Evolutionary conservation across 805 yeast genomes (phyloP), one percentile per base, ranked within the genome.

Genomic region (Candida krabiensis): DNA sequence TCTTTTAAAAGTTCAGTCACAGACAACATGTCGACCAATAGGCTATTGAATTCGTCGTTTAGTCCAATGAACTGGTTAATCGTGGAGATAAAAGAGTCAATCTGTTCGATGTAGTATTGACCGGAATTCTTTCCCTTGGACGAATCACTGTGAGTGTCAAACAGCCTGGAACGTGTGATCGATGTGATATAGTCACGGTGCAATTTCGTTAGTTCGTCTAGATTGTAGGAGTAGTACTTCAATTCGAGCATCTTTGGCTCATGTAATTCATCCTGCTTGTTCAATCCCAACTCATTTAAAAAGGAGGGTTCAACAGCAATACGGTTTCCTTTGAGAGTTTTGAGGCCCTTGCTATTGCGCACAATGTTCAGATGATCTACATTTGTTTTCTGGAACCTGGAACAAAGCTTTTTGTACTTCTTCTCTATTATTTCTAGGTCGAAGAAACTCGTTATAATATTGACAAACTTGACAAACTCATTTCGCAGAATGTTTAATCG

Each of bases 341-440:
- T 24, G 45, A 51, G 5, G 50, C 49, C 37, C 29, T 50, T 19
- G 32, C 40, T 25, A 23, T 41, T 41, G 18, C 41, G 35, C 27
- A 23, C 35, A 19, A 45, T 31, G 15, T 46, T 44, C 30, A 49
- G 14, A 5, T 38, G 41, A 22, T 35, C 47, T 9, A 43, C 37
- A 12, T 27, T 37, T 16, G 39, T 44, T 26, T 35, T 47, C 21
- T 39, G 26, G 19, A 64, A 41, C 9, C 34, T 35, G 5, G 56
- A 56, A 28, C 64, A 53, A 25, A 67, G 50, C 19, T 38, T 40
- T 4, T 38, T 22, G 35, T 49, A 64, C 39, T 61, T 69, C 17
- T 55, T 53, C 25, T 75, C 79, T 24, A 77, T 71, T 13, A 77
- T 56, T 38, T 74, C 78, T 44, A 56, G 65, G 14, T 71, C 64